Evolutionary conservation across 2,329 filamentous ascomycete species (phyloP).

Genomic region (Neonectria faginata): DNA sequence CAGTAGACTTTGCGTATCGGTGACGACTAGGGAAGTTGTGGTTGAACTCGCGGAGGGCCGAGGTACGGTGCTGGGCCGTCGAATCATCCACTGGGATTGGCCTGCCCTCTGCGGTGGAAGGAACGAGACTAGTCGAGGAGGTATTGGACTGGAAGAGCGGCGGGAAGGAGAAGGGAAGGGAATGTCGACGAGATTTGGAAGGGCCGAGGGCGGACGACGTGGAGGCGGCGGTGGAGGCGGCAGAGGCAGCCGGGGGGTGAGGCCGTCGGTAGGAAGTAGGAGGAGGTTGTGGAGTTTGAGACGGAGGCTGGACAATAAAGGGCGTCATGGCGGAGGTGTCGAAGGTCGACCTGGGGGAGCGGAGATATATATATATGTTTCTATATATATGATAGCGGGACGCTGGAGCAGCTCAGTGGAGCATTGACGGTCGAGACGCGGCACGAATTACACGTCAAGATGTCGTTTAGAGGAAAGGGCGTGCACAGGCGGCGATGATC

Average conservation of each 20-base stretch:
- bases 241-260: constrained; percentile 43
- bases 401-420: constrained; percentile 40
- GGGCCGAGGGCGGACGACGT: constrained; percentile 38
- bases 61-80: constrained; percentile 68
- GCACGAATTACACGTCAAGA: constrained; percentile 36
- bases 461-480: constrained; percentile 32
- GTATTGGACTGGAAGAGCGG: constrained; percentile 61
- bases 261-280: constrained; percentile 36
- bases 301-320: constrained; percentile 32
- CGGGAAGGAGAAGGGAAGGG: constrained; percentile 62
- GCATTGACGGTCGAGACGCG: constrained; percentile 38
- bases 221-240: constrained; percentile 40
- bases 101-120: constrained; percentile 66
- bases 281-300: constrained; percentile 31
- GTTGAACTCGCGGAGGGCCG: constrained; percentile 70
- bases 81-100: constrained; percentile 68
- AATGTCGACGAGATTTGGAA: constrained; percentile 49
- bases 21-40: constrained; percentile 67
- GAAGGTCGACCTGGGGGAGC: constrained; percentile 28
- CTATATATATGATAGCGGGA: constrained; percentile 32
- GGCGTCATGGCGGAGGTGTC: constrained; percentile 35
- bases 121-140: constrained; percentile 65
- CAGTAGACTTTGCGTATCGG: constrained; percentile 67
- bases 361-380: constrained; percentile 39
- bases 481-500: constrained; percentile 35